A percentile compares a stretch with the other conserved stretches of the same genome.
Evolutionary conservation across 352 stramenopile species (phyloP).

Genomic region (Pythium periplocum): DNA sequence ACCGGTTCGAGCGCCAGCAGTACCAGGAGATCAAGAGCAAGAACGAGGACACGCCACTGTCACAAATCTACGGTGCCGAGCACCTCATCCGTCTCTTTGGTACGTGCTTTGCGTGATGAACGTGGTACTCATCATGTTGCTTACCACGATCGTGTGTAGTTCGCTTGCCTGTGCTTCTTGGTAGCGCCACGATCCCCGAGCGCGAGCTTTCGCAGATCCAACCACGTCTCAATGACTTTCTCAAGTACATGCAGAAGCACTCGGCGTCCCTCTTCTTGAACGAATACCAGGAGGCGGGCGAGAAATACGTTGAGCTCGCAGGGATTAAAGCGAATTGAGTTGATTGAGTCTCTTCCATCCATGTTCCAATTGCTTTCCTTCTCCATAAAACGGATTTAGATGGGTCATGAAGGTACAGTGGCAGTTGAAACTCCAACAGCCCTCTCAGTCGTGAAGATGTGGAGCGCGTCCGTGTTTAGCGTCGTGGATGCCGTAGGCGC

Average conservation of each 20-base stretch:
- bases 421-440: no score
- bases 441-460: constrained; percentile 5
- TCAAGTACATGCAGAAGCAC: constrained; percentile 83
- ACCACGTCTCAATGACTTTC: constrained; percentile 72
- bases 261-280: constrained; percentile 59
- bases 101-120: constrained; percentile 23
- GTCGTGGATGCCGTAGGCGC: constrained; percentile 1
- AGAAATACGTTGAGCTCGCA: constrained; percentile 47
- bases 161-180: constrained; percentile 72
- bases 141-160: constrained; percentile 28
- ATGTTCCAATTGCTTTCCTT: no score
- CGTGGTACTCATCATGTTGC: neutral
- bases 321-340: no score
- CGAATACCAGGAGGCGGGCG: constrained; percentile 53
- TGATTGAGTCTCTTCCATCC: no score
- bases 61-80: constrained; percentile 90
- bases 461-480: constrained; percentile 2
- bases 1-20: constrained; percentile 87
- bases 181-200: constrained; percentile 46
- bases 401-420: no score
- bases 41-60: constrained; percentile 54
- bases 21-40: constrained; percentile 74
- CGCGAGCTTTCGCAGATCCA: constrained; percentile 63
- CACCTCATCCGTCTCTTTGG: constrained; percentile 89
- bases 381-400: no score